These are phyloP conservation scores for Monosporascus sp. DNA, from an alignment of 2,329 filamentous ascomycete species.

Conservation along the genomic window DNA sequence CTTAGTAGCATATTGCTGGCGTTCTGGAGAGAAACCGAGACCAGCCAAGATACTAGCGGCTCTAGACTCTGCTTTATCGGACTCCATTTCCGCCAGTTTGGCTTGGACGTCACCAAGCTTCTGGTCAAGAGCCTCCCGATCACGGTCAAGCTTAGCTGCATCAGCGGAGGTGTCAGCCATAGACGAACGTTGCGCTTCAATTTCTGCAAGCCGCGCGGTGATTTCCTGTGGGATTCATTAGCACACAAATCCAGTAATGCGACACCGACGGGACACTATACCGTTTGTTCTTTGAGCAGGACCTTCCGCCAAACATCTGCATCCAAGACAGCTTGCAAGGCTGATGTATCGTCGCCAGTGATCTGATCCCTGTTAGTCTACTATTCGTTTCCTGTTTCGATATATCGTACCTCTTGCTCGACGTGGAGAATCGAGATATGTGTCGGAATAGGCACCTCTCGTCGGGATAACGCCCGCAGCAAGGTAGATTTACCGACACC, in stretches of 20 bases:
- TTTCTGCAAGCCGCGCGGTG: conserved; percentile 63
- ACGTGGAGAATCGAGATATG: conserved; percentile 99
- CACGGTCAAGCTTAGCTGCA: conserved; percentile 75
- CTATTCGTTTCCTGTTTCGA: neutral
- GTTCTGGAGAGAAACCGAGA: conserved; percentile 90
- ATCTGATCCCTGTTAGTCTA: conserved; percentile 51
- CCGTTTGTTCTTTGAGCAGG: conserved; percentile 79
- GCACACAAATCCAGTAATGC: neutral
- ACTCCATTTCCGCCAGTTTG: conserved; percentile 97
- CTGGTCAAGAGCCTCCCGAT: conserved; percentile 84
- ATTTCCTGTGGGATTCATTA: conserved; percentile 61
- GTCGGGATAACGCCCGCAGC: conserved; percentile 80
- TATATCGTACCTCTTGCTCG: conserved; percentile 76
- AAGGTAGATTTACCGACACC: conserved; percentile 98
- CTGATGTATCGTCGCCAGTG: conserved; percentile 89
- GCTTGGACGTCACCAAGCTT: conserved; percentile 86
- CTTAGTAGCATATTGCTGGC: conserved; percentile 89
- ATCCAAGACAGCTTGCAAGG: conserved; percentile 90
- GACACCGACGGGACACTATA: conserved; percentile 35
- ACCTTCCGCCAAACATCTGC: conserved; percentile 99
- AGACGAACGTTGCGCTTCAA: conserved; percentile 71
- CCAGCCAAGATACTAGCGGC: conserved; percentile 95
- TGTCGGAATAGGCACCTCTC: conserved; percentile 91
- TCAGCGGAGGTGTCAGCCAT: conserved; percentile 91
- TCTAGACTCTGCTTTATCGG: conserved; percentile 92